A percentile compares a stretch with the other conserved stretches of the same genome.
Conservation (phyloP, 2,329 filamentous ascomycete species). For the Stemphylium vesicarium region DNA sequence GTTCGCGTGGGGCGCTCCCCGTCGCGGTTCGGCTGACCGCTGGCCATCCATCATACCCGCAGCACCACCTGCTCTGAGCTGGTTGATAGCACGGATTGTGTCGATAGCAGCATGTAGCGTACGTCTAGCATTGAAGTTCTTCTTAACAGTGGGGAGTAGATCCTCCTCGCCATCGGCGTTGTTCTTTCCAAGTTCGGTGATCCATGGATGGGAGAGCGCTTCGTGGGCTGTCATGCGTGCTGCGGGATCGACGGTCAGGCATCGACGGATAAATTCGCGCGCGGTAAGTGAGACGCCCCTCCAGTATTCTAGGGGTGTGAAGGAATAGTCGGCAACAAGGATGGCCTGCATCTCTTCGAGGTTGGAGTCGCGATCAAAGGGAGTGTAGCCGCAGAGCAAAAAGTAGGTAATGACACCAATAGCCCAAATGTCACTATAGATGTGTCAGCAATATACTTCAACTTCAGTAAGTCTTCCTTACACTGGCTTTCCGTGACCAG, state of each 20-base stretch:
- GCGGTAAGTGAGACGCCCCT: slow-evolving; percentile 83
- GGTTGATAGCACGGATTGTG: slow-evolving; percentile 72
- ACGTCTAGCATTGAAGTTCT: slow-evolving; percentile 71
- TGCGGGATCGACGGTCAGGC: slow-evolving; percentile 86
- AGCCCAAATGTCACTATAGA: slow-evolving; percentile 83
- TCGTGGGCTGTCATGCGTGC: slow-evolving; percentile 91
- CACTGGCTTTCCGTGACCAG: slow-evolving; percentile 96
- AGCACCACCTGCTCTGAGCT: slow-evolving; percentile 65
- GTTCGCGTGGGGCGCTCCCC: slow-evolving; percentile 41
- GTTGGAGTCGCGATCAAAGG: slow-evolving; percentile 96
- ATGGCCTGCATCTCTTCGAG: slow-evolving; percentile 99
- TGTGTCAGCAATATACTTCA: slow-evolving; percentile 16
- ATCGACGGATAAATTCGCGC: slow-evolving; percentile 90
- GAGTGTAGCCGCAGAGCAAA: slow-evolving; percentile 95
- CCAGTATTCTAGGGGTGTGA: slow-evolving; percentile 96
- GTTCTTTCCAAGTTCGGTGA: slow-evolving; percentile 62
- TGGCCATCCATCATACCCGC: slow-evolving; percentile 68
- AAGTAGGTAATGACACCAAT: slow-evolving; percentile 99
- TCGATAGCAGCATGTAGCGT: slow-evolving; percentile 72
- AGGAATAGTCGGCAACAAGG: slow-evolving; percentile 92
- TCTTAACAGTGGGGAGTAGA: slow-evolving; percentile 69
- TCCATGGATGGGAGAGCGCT: slow-evolving; percentile 69
- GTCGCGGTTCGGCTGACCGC: slow-evolving; percentile 61
- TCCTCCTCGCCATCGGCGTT: slow-evolving; percentile 54
- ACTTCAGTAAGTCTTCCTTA: slow-evolving; percentile 44